Base-by-base conservation (phyloP, 2,329 filamentous ascomycete genomes). In the Sarocladium brachiariae region DNA sequence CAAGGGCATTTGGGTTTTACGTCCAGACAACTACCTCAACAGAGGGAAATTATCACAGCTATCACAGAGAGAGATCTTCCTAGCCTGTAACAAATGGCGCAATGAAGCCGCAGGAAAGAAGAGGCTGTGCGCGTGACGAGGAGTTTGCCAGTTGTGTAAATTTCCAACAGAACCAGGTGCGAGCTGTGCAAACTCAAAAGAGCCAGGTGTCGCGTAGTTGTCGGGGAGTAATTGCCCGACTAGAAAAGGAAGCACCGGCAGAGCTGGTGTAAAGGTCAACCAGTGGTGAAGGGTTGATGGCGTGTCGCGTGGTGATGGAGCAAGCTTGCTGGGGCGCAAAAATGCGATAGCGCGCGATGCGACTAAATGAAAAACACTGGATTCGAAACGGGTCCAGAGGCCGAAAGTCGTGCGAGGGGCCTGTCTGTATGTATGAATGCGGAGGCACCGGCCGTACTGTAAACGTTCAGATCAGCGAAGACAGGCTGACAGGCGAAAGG, bases 291-390 rank as follows among this genome's bases (percentile, higher is more conserved):
- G 33, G 19, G 31, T 50, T n/a, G 18, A 50, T 24, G 25, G 31
- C 33, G 27, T 50, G 53, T 56, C 54, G 54, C 54, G 51, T 47
- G 38, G 24, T 25, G 27, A 16, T 41, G 16, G 9, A 4, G 13
- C 13, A 30, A 30, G 7, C 13, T 47, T 4, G 25, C 4, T 3
- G n/a, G 25, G 19, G 43, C 25, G 25, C 10, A 24, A 33, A 33
- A 9, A 24, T 30, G n/a, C 8, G 19, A 33, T 21, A 7, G 27
- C n/a, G n/a, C 27, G 27, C 27, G 13, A 13, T 30, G 13, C 27
- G 27, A 30, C 13, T 13, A 30, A 30, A 13, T 30, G 27, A 13
- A 7, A 30, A 30, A 13, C 13, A 37, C 8, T 37, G 16, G 14
- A 37, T n/a, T 9, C 8, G 16, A 18, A 37, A 6, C 34, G 8